Evolutionary conservation across 2,329 filamentous ascomycete genomes (phyloP).

Genomic region (Plectosphaerella sp.): DNA sequence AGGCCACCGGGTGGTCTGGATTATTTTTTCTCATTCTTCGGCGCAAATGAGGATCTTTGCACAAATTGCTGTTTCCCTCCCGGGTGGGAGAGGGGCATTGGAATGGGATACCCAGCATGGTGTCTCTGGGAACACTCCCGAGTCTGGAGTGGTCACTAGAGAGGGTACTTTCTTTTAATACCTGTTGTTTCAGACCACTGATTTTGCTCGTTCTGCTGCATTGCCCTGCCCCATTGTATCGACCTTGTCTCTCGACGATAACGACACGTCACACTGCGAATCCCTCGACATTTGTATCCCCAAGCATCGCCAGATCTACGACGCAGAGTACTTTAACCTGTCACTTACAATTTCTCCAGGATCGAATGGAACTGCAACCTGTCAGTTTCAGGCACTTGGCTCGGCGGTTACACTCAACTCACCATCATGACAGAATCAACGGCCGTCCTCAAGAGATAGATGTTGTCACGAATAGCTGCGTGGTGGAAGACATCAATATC

Average conservation of each 20-base stretch:
- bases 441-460: conserved; percentile 23
- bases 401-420: conserved; percentile 5
- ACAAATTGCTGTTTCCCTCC: neutral
- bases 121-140: neutral
- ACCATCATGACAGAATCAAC: conserved; percentile 27
- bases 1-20: neutral
- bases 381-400: neutral
- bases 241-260: no score
- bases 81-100: neutral
- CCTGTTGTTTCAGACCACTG: neutral
- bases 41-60: neutral
- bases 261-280: neutral
- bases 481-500: neutral
- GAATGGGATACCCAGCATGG: neutral
- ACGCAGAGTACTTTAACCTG: neutral
- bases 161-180: conserved; percentile 3
- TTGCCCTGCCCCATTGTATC: no score
- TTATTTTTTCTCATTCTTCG: neutral
- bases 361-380: conserved; percentile 8
- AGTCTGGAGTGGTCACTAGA: conserved; percentile 1
- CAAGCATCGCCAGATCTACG: no score
- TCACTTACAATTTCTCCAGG: conserved; percentile 6
- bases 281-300: neutral
- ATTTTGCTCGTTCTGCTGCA: neutral
- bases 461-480: conserved; percentile 29